A percentile compares a stretch with the other conserved stretches of the same genome.
Conservation (phyloP, 805 yeast species). For the Isabelozyma pseudorhagii region DNA sequence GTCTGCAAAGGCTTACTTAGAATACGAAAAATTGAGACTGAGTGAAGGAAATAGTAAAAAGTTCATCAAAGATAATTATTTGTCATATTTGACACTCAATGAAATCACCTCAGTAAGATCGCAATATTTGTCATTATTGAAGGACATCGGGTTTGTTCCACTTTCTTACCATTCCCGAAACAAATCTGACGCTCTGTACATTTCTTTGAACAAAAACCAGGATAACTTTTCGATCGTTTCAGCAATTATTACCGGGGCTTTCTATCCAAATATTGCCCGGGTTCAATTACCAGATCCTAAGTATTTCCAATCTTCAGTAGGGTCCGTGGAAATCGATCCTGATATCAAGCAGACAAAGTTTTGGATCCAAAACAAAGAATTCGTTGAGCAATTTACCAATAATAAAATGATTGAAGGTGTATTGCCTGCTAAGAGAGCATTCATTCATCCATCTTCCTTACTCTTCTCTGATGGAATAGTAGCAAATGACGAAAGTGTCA, state of each 20-base stretch:
- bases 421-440: conserved; percentile 67
- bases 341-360: conserved; percentile 71
- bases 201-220: conserved; percentile 48
- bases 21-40: conserved; percentile 38
- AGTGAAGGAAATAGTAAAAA: conserved; percentile 27
- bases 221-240: conserved; percentile 51
- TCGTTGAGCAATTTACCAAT: conserved; percentile 13
- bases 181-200: conserved; percentile 2
- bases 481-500: conserved; percentile 3
- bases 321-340: conserved; percentile 82
- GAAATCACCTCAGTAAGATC: conserved; percentile 69
- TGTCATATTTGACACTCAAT: conserved; percentile 62
- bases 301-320: conserved; percentile 63
- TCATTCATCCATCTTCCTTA: conserved; percentile 83
- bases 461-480: conserved; percentile 40
- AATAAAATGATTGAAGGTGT: conserved; percentile 8
- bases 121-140: conserved; percentile 68
- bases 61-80: conserved; percentile 52
- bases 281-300: conserved; percentile 82
- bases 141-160: conserved; percentile 77
- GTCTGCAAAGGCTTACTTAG: conserved; percentile 54
- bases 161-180: conserved; percentile 36
- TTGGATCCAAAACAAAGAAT: conserved; percentile 68
- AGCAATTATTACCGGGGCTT: conserved; percentile 74
- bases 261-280: conserved; percentile 79